These are phyloP conservation scores for Berkeleyomyces rouxiae DNA, from an alignment of 2,329 filamentous ascomycete genomes.

Conservation along the genomic window DNA sequence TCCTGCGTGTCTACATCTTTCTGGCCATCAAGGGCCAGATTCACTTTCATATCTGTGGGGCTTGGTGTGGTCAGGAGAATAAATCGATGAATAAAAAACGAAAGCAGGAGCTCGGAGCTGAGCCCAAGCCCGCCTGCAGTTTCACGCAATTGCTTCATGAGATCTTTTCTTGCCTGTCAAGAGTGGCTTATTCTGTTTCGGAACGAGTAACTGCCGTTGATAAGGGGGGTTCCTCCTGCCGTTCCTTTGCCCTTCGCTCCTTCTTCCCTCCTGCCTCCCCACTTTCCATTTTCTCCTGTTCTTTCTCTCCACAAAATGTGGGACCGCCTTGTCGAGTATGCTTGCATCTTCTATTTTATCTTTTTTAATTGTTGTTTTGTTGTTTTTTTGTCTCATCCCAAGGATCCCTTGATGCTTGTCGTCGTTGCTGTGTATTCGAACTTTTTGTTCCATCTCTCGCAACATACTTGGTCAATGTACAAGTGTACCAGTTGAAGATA, in stretches of 20 bases:
- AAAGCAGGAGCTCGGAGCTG: no score
- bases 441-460: not conserved
- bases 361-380: not conserved
- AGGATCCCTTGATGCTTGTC: not conserved
- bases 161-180: not conserved
- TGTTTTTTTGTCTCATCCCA: not conserved
- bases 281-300: not conserved
- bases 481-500: no score
- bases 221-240: not conserved
- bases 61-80: no score
- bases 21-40: no score
- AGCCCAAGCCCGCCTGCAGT: no score
- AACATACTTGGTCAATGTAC: no score
- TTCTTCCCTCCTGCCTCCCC: not conserved
- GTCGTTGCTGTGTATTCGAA: not conserved
- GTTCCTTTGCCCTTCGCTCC: not conserved
- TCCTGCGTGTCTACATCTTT: no score
- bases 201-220: slow-evolving; percentile 1
- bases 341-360: not conserved
- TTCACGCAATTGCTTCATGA: no score
- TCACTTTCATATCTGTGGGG: no score
- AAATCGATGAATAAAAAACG: no score
- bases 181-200: not conserved
- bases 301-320: not conserved
- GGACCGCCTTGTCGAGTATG: not conserved